phyloP scores from a whole-genome alignment of 345 rosid genomes.

The Eucalyptus erythrocorys region DNA sequence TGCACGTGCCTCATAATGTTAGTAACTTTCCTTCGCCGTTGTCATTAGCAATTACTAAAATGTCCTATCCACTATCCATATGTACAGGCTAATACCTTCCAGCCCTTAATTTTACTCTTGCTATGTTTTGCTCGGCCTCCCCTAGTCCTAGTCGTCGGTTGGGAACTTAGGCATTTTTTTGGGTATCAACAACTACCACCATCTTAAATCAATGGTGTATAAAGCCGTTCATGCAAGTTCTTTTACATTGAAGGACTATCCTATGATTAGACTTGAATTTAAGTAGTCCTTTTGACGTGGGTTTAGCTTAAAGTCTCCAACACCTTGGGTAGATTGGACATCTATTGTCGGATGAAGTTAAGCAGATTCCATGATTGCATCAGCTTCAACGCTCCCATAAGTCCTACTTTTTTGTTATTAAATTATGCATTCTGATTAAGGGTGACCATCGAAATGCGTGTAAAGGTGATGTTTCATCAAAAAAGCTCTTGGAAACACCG shows the following conservation, averaged over 20 bases:
- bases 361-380: not conserved
- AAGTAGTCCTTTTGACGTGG: not conserved
- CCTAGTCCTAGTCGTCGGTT: not conserved
- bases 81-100: not conserved
- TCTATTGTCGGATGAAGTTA: not conserved
- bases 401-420: not conserved
- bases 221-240: not conserved
- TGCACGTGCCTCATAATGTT: not conserved
- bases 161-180: not conserved
- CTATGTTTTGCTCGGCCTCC: not conserved
- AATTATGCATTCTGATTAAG: not conserved
- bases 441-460: not conserved
- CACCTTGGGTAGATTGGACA: not conserved
- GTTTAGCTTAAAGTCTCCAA: not conserved
- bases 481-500: not conserved
- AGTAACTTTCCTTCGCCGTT: not conserved
- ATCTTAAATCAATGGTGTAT: not conserved
- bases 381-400: not conserved
- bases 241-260: not conserved
- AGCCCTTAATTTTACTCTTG: not conserved
- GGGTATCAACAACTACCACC: not conserved
- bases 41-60: not conserved
- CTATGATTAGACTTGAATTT: not conserved
- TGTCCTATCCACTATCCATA: not conserved
- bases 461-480: not conserved